These are phyloP conservation scores for Trichophyton mentagrophytes DNA, from an alignment of 2,329 filamentous ascomycete species.

Conservation along the genomic window DNA sequence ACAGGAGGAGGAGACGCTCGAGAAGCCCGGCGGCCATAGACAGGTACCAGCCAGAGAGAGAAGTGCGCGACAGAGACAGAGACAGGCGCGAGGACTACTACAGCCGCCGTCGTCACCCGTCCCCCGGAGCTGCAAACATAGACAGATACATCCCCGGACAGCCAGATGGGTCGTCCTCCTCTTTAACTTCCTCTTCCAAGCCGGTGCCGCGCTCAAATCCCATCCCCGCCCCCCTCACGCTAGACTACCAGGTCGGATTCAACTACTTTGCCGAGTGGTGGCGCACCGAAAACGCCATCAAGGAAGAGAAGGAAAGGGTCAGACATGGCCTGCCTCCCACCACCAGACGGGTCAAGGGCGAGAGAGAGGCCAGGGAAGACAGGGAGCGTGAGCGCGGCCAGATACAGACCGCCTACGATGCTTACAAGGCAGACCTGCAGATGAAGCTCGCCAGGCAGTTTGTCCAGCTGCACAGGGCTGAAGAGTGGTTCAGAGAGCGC, in stretches of 20 bases:
- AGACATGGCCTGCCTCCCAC: slow-evolving; percentile 44
- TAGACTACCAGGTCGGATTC: slow-evolving; percentile 55
- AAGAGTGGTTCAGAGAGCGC: slow-evolving; percentile 96
- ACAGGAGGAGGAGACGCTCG: slow-evolving; percentile 40
- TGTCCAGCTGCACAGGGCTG: slow-evolving; percentile 80
- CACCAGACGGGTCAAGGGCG: slow-evolving; percentile 46
- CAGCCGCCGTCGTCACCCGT: slow-evolving; percentile 44
- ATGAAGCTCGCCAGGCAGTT: slow-evolving; percentile 73
- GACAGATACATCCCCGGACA: slow-evolving; percentile 55
- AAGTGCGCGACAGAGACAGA: slow-evolving; percentile 18
- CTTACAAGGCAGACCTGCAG: slow-evolving; percentile 53
- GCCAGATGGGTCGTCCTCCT: slow-evolving; percentile 22
- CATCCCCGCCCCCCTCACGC: slow-evolving; percentile 47
- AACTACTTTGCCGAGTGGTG: slow-evolving; percentile 59
- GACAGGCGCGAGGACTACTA: slow-evolving; percentile 48
- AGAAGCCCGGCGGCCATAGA: slow-evolving; percentile 51
- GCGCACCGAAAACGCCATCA: slow-evolving; percentile 50
- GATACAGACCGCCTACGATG: slow-evolving; percentile 52
- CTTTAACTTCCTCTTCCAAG: slow-evolving; percentile 25
- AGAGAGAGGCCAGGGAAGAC: slow-evolving; percentile 50
- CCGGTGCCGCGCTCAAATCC: slow-evolving; percentile 44
- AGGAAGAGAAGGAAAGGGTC: slow-evolving; percentile 50
- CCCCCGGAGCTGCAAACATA: slow-evolving; percentile 43
- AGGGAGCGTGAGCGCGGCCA: slow-evolving; percentile 49
- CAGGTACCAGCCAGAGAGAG: slow-evolving; percentile 46